Percentiles rank a stretch among this genome's conserved stretches.
These are phyloP conservation scores for Podila epigama DNA, from an alignment of 192 early-diverging fungal species.

Conservation along the genomic window DNA sequence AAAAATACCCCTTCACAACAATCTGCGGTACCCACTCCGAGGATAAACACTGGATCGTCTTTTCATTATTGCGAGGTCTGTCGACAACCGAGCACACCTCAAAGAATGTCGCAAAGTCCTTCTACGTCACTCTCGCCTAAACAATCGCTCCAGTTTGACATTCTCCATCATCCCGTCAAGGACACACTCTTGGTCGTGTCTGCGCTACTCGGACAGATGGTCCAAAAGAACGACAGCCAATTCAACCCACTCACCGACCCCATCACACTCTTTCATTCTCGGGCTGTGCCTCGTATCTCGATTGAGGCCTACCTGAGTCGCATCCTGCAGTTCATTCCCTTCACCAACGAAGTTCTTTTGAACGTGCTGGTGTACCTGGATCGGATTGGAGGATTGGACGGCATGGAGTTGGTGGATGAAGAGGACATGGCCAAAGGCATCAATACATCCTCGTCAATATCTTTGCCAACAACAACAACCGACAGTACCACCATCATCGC, in stretches of 20 bases:
- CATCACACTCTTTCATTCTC: slow-evolving; percentile 74
- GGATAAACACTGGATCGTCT: no score
- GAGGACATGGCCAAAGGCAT: background rate
- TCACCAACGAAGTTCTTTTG: slow-evolving; percentile 71
- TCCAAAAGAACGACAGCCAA: slow-evolving; percentile 52
- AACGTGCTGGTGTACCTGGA: slow-evolving; percentile 77
- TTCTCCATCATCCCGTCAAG: slow-evolving; percentile 52
- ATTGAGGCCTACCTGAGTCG: slow-evolving; percentile 70
- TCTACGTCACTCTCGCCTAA: no score
- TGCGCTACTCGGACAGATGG: slow-evolving; percentile 49
- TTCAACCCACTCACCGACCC: slow-evolving; percentile 26
- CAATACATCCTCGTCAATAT: background rate
- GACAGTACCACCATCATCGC: background rate
- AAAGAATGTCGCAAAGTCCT: no score
- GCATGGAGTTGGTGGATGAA: slow-evolving; percentile 20
- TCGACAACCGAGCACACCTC: no score
- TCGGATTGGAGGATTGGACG: slow-evolving; percentile 58
- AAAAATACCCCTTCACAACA: no score
- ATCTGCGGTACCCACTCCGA: no score
- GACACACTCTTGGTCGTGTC: slow-evolving; percentile 58
- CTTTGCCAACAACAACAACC: background rate
- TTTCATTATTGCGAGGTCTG: no score
- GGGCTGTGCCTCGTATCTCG: slow-evolving; percentile 69
- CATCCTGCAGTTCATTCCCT: slow-evolving; percentile 72
- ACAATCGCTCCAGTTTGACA: slow-evolving; percentile 23